Evolutionary conservation across 306 rosid genomes (phyloP).

Genomic region (Dicorynia guianensis): DNA sequence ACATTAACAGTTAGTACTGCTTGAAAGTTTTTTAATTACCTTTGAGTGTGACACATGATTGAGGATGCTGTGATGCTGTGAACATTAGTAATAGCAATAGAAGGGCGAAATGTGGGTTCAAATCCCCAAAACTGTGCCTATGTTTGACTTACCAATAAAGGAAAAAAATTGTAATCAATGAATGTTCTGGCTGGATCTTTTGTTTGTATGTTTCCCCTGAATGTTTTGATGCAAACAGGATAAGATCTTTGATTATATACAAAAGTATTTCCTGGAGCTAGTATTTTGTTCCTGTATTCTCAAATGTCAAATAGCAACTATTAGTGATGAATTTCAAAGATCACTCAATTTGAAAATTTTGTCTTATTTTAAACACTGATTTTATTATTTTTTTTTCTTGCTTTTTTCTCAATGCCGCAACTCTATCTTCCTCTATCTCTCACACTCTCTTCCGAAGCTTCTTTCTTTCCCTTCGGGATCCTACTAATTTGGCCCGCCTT

Average conservation of each 20-base stretch:
- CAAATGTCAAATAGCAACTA: neutral
- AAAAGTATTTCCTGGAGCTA: neutral
- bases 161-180: neutral
- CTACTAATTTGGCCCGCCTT: conserved; percentile 44
- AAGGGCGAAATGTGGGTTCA: conserved; percentile 5
- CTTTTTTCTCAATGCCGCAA: conserved; percentile 52
- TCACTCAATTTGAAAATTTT: neutral
- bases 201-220: neutral
- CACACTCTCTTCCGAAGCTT: conserved; percentile 18
- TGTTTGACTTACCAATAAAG: neutral
- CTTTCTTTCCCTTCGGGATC: neutral
- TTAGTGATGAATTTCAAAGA: neutral
- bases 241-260: neutral
- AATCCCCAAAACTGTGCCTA: neutral
- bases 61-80: neutral
- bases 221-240: neutral
- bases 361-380: neutral
- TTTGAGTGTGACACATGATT: neutral
- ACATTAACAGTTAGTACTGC: neutral
- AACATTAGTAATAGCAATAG: neutral
- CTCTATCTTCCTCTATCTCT: conserved; percentile 8
- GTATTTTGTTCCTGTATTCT: neutral
- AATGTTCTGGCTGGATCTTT: neutral
- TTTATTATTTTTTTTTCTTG: neutral
- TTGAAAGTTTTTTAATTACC: neutral